Percentiles rank a stretch among this genome's conserved stretches.
Conservation (phyloP, 176 grass and related monocot genomes). For the Elaeis guineensis region DNA sequence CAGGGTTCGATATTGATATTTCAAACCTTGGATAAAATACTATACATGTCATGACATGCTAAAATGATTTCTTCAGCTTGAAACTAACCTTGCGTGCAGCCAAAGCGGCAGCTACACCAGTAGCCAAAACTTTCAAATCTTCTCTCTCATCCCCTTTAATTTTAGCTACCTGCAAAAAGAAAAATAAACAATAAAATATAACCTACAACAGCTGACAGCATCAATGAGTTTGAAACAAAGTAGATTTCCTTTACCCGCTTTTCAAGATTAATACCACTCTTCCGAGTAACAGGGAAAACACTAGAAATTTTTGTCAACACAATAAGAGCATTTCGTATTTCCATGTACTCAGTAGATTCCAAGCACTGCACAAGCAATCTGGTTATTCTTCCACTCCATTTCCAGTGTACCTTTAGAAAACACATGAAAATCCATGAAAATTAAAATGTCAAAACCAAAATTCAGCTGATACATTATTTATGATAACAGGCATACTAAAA, state of each 20-base stretch:
- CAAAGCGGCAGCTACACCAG: constrained; percentile 85
- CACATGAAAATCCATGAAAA: too few relatives aligned
- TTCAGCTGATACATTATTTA: constrained; percentile 2
- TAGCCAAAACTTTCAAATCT: constrained; percentile 95
- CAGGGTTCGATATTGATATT: too few relatives aligned
- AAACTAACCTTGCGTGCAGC: constrained; percentile 77
- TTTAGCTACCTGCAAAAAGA: constrained; percentile 59
- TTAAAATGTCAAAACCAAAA: not conserved
- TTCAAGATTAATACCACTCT: constrained; percentile 89
- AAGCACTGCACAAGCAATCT: constrained; percentile 81
- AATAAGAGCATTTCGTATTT: constrained; percentile 92
- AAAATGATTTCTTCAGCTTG: not conserved
- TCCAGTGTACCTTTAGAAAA: constrained; percentile 72
- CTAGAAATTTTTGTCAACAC: constrained; percentile 88
- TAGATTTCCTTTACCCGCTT: constrained; percentile 45
- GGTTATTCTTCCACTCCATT: constrained; percentile 91
- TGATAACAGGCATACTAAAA: not conserved
- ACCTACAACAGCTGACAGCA: too few relatives aligned
- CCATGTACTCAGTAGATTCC: constrained; percentile 99
- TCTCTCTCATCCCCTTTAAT: constrained; percentile 92
- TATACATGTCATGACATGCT: too few relatives aligned
- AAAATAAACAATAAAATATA: not conserved
- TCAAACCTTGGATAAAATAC: too few relatives aligned
- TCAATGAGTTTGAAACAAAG: too few relatives aligned
- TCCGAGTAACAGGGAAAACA: constrained; percentile 79